Percentiles rank a stretch among this genome's conserved stretches.
These are phyloP conservation scores for Populus trichocarpa DNA, from an alignment of 441 rosid species.

Conservation along the genomic window DNA sequence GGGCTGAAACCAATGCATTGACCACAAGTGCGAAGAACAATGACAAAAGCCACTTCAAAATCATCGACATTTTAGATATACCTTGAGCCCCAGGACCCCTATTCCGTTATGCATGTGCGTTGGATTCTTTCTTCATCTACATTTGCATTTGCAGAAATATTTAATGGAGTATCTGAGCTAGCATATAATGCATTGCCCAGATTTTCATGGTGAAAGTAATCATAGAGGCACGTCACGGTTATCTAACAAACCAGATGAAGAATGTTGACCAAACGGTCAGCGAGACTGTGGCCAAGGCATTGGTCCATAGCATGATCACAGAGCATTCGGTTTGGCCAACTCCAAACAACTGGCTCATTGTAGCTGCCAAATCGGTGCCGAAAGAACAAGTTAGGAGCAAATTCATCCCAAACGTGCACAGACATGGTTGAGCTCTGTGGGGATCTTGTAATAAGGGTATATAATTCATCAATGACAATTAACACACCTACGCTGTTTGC, in stretches of 20 bases:
- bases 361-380: conserved; percentile 35
- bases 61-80: no score
- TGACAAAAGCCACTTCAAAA: no score
- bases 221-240: not conserved
- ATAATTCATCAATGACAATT: not conserved
- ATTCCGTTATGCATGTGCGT: no score
- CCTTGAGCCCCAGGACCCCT: no score
- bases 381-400: not conserved
- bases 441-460: no score
- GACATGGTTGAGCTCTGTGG: not conserved
- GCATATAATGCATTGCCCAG: not conserved
- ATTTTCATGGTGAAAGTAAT: no score
- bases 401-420: not conserved
- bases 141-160: no score
- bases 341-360: conserved; percentile 62
- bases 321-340: conserved; percentile 70
- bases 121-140: no score
- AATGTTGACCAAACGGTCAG: conserved; percentile 63
- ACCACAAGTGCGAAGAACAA: no score
- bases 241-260: conserved; percentile 63
- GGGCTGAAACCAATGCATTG: no score
- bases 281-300: conserved; percentile 49
- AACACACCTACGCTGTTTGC: conserved; percentile 56
- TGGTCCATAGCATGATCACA: conserved; percentile 67
- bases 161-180: no score